These are phyloP conservation scores for Xylaria sp. DNA, from an alignment of 2,329 filamentous ascomycete species.

Conservation along the genomic window DNA sequence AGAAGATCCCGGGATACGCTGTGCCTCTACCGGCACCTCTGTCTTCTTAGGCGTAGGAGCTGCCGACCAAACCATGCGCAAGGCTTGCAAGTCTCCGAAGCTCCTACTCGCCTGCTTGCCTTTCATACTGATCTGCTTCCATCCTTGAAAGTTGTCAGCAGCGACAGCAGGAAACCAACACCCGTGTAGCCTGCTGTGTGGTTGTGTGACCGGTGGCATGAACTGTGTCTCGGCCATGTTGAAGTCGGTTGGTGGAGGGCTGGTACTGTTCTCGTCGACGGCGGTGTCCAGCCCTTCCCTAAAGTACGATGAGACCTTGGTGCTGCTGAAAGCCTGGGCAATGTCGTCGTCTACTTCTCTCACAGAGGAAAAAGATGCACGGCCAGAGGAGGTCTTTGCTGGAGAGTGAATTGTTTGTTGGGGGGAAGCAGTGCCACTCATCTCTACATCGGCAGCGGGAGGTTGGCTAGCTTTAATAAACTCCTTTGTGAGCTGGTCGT, in stretches of 20 bases:
- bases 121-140: conserved; percentile 70
- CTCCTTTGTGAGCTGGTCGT: conserved; percentile 29
- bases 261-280: conserved; percentile 54
- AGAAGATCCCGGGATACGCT: conserved; percentile 59
- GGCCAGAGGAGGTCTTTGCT: conserved; percentile 52
- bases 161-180: conserved; percentile 64
- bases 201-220: conserved; percentile 64
- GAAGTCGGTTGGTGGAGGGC: conserved; percentile 47
- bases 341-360: conserved; percentile 69
- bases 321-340: conserved; percentile 71
- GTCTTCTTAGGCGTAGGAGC: conserved; percentile 49
- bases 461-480: conserved; percentile 37
- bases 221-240: conserved; percentile 59
- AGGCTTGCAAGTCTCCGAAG: conserved; percentile 67
- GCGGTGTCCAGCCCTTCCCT: conserved; percentile 56
- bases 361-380: conserved; percentile 71
- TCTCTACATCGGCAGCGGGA: conserved; percentile 42
- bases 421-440: conserved; percentile 41
- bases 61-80: conserved; percentile 66
- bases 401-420: conserved; percentile 42
- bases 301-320: conserved; percentile 70
- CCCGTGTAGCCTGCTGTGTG: conserved; percentile 66
- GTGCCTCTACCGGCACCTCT: conserved; percentile 47
- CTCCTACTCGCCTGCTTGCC: conserved; percentile 70
- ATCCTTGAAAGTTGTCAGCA: conserved; percentile 68